phyloP scores from a whole-genome alignment of 2,329 filamentous ascomycete species.

The Aspergillus unguis region DNA sequence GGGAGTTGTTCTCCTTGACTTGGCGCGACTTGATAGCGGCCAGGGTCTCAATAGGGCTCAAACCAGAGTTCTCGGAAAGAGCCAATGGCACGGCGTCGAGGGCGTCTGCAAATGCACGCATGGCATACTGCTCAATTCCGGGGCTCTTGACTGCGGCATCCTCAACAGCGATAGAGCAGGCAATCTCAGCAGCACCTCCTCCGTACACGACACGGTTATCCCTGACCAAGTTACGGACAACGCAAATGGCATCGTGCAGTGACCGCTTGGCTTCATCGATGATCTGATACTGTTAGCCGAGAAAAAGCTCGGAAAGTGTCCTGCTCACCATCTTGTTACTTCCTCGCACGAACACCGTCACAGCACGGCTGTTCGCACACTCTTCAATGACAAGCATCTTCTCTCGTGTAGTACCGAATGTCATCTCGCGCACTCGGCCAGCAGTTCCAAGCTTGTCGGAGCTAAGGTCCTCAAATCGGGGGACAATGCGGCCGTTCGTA shows the following conservation, averaged over 20 bases:
- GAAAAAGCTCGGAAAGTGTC: background rate
- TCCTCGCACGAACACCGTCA: conserved; percentile 92
- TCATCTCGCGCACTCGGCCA: conserved; percentile 89
- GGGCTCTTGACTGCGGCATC: conserved; percentile 92
- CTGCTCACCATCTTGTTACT: conserved; percentile 96
- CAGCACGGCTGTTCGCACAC: conserved; percentile 94
- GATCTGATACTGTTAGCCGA: conserved; percentile 57
- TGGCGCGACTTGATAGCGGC: conserved; percentile 95
- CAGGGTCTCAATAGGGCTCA: conserved; percentile 93
- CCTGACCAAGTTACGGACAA: conserved; percentile 90
- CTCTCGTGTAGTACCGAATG: conserved; percentile 93
- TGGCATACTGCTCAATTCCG: conserved; percentile 97
- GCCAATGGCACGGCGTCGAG: conserved; percentile 93
- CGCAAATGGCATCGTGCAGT: conserved; percentile 93
- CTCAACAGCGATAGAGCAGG: conserved; percentile 93
- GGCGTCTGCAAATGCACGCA: conserved; percentile 95
- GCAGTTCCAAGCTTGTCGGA: conserved; percentile 86
- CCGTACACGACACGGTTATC: conserved; percentile 98
- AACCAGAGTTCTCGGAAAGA: conserved; percentile 91
- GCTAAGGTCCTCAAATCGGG: conserved; percentile 90
- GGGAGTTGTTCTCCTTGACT: conserved; percentile 76
- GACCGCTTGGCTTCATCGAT: conserved; percentile 99
- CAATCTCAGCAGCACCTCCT: conserved; percentile 93
- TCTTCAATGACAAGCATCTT: conserved; percentile 99
- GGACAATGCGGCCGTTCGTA: conserved; percentile 96